Base-by-base conservation (phyloP, 495 filamentous ascomycete genomes). In the Rusavskia elegans region DNA sequence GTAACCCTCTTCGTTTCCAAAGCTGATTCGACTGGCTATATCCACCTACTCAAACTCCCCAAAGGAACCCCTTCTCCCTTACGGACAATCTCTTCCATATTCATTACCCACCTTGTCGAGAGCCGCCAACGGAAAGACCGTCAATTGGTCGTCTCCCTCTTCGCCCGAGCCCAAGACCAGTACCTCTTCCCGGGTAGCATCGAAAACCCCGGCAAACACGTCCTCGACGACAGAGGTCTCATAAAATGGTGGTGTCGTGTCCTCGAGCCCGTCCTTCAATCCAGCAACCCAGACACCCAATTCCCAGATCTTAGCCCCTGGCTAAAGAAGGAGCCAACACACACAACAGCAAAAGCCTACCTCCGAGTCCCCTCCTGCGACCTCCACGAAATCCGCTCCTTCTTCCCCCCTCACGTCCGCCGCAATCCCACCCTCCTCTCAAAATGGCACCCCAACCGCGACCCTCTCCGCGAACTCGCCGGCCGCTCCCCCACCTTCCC, bases 171-270 rank as follows among this genome's bases (percentile, higher is more conserved):
- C 1, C 92, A 97, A 62, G 80, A 84, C 52, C 90, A 96, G 64
- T 99, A 99, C 60, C 74, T 99, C 11, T 99, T 95, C 61, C 88
- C 90, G 0, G 87, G 86, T 9, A 95, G 89, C 61, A 77, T 87
- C 29, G 82, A 89, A 54, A 95, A 97, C 62, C 53, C 63, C 16
- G 76, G 75, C 29, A 99, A 99, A 59, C 93, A 97, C 68, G 82
- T 97, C n/a, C 72, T 96, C 17, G 87, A 94, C 58, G 92, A 99
- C 59, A 70, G 87, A 48, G 84, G 83, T 2, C 64, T 99, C 36
- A 85, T 97, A 35, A 83, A 82, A 56, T 99, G 92, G 92, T 99
- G 92, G 92, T 94, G 88, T 64, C 77, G 77, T 20, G 84, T 87
- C 17, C 64, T 93, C 10, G 85, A 96, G 63, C 85, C 87, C 0